Percentiles rank a stretch among this genome's conserved stretches.
phyloP scores from a whole-genome alignment of 192 early-diverging fungal genomes.

The Globomyces pollinis-pini region DNA sequence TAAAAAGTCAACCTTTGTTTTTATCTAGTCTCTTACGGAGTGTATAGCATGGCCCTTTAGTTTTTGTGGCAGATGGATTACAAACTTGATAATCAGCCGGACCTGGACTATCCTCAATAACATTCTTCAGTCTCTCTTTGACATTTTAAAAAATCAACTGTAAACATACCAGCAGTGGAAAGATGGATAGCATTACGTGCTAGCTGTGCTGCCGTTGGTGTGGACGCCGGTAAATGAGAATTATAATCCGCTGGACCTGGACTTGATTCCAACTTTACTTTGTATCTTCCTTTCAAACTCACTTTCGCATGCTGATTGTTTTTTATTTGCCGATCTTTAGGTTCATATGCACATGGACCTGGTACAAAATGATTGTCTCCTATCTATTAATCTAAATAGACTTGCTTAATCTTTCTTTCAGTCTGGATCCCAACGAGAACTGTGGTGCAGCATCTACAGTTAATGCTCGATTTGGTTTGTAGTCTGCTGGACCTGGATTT shows the following conservation, averaged over 20 bases:
- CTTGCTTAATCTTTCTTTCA: conserved; percentile 11
- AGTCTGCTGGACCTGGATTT: conserved; percentile 32
- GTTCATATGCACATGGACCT: conserved; percentile 39
- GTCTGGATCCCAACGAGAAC: conserved; percentile 23
- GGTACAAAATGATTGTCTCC: conserved; percentile 20
- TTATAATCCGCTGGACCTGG: conserved; percentile 48
- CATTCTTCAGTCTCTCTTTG: conserved; percentile 14
- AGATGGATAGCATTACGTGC: conserved; percentile 14
- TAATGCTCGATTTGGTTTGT: conserved; percentile 23
- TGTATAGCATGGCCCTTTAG: conserved; percentile 34
- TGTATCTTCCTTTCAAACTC: conserved; percentile 35
- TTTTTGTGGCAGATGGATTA: conserved; percentile 11
- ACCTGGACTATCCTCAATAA: conserved; percentile 30
- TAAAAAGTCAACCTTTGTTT: not conserved
- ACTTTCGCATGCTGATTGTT: conserved; percentile 38
- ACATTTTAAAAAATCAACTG: too few relatives aligned
- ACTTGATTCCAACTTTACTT: conserved; percentile 15
- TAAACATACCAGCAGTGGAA: not conserved
- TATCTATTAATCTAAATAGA: conserved; percentile 5
- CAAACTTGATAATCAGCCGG: conserved; percentile 34
- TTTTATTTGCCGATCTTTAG: conserved; percentile 42
- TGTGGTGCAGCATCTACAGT: conserved; percentile 21
- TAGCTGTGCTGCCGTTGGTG: conserved; percentile 22
- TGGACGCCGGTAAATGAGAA: conserved; percentile 9
- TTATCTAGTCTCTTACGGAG: conserved; percentile 23